Evolutionary conservation across 768 basidiomycete genomes (phyloP), one percentile per base, ranked within the genome.

Genomic region (Auriscalpium microsporum): DNA sequence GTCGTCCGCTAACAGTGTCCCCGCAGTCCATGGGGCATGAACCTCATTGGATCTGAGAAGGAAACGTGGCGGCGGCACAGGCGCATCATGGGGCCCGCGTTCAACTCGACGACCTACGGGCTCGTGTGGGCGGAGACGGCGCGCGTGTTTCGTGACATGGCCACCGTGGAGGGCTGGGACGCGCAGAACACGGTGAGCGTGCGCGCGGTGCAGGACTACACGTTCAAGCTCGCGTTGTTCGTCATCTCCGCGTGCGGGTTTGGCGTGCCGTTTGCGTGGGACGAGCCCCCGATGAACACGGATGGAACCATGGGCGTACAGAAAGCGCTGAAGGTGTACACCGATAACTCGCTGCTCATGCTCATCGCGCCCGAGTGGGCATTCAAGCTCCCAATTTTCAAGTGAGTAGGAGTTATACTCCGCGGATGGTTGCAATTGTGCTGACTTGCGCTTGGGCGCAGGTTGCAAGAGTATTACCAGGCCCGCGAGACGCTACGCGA

Each of bases 51-150:
- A 14, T 36, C 60, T 11, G 58, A 64, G 40, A 52, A 52, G 9
- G 58, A 57, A 10, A 52, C 50, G 13, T 64, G 63, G 63, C 54
- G 60, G 47, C 52, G 62, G 4, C 62, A 64, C 45, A 40, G 63
- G 11, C 51, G 62, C n/a, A 64, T 64, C 44, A 48, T 63, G 50
- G 62, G 62, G 10, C 62, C 63, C 8, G 63, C 63, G 8, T 64
- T 64, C 60, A 64, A 63, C 45, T 50, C 52, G 11, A 42, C 19
- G 34, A 64, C 58, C 42, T 64, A 63, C 48, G 51, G 54, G 19
- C 54, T 61, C 21, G 59, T 63, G 45, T 64, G 63, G 62, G 40
- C 59, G 21, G 58, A 63, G 54, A 56, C 63, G 17, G 23, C 49
- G 19, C 48, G 58, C 35, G 44, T 61, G n/a, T 64, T 63, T 45